A percentile compares a stretch with the other conserved stretches of the same genome.
phyloP scores from a whole-genome alignment of 768 basidiomycete genomes.

The Boletus edulis region DNA sequence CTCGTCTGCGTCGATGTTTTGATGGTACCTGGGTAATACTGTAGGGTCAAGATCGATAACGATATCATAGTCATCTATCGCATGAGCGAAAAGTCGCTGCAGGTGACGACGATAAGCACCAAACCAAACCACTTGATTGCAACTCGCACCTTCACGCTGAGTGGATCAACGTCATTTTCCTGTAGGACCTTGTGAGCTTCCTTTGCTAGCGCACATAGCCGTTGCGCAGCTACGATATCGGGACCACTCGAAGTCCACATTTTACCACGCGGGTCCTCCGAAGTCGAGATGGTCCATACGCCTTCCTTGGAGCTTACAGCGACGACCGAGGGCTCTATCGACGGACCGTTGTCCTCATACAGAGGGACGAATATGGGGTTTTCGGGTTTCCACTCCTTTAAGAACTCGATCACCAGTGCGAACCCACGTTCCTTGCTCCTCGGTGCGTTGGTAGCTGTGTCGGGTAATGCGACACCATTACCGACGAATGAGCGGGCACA shows the following conservation, averaged over 20 bases:
- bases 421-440: conserved; percentile 81
- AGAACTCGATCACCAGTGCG: conserved; percentile 63
- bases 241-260: conserved; percentile 76
- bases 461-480: conserved; percentile 32
- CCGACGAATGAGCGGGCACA: conserved; percentile 77
- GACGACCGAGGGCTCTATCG: conserved; percentile 12
- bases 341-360: conserved; percentile 37
- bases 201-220: conserved; percentile 69
- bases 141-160: conserved; percentile 58
- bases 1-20: conserved; percentile 58
- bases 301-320: conserved; percentile 38
- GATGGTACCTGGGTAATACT: conserved; percentile 68
- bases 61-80: conserved; percentile 82
- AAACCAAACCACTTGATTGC: background rate
- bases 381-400: conserved; percentile 86
- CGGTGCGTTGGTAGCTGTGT: conserved; percentile 49
- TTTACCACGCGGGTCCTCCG: conserved; percentile 67
- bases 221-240: conserved; percentile 66
- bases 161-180: conserved; percentile 44
- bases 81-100: conserved; percentile 84
- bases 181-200: conserved; percentile 67
- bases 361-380: conserved; percentile 73
- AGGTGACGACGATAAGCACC: background rate
- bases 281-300: conserved; percentile 80
- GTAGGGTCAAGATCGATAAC: conserved; percentile 69